Percentiles rank a stretch among this genome's conserved stretches.
Conservation (phyloP, 2,329 filamentous ascomycete species). For the Sporothrix dimorphospora region DNA sequence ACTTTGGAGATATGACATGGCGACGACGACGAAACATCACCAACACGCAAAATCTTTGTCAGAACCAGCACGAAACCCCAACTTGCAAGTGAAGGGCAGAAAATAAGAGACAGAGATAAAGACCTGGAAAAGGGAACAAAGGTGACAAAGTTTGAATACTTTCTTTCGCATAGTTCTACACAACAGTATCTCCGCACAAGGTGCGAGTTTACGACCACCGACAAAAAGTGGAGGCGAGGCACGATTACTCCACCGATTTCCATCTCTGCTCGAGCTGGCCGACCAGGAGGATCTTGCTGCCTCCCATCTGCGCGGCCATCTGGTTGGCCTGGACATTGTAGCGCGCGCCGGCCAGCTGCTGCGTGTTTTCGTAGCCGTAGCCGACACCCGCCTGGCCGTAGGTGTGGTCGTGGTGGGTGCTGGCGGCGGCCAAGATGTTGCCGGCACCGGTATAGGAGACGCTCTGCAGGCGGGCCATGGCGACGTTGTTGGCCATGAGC, state of each 20-base stretch:
- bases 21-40: too few relatives aligned
- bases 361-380: slow-evolving; percentile 23
- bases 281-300: background rate
- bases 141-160: too few relatives aligned
- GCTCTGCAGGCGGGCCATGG: slow-evolving; percentile 8
- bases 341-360: slow-evolving; percentile 22
- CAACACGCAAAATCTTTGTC: too few relatives aligned
- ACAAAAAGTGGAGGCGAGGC: too few relatives aligned
- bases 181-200: too few relatives aligned
- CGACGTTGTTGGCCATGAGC: background rate
- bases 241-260: slow-evolving; percentile 27
- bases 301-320: slow-evolving; percentile 16
- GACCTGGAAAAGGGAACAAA: too few relatives aligned
- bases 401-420: background rate
- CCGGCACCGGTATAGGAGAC: slow-evolving; percentile 14
- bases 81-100: too few relatives aligned
- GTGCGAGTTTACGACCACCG: too few relatives aligned
- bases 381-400: slow-evolving; percentile 29
- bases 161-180: too few relatives aligned
- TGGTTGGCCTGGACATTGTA: slow-evolving; percentile 25
- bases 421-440: background rate
- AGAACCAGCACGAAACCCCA: too few relatives aligned
- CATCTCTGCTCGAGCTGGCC: slow-evolving; percentile 27
- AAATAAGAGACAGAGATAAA: too few relatives aligned
- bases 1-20: too few relatives aligned